Conservation (phyloP, 2,329 filamentous ascomycete genomes). For the Fusarium camptoceras region DNA sequence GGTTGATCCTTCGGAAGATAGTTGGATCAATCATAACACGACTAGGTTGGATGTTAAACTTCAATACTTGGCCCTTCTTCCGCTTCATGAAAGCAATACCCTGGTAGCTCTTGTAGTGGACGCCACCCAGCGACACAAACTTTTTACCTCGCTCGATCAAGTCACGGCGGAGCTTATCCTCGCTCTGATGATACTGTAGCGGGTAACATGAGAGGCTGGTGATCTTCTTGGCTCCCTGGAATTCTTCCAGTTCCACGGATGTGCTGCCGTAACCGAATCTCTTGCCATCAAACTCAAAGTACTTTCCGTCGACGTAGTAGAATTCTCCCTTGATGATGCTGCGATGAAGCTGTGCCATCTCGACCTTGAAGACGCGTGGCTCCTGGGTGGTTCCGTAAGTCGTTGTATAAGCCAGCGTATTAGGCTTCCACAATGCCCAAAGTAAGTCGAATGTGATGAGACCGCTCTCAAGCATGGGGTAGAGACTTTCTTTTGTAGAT, state of each 20-base stretch:
- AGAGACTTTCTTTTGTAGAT: conserved; percentile 79
- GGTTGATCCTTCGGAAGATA: conserved; percentile 84
- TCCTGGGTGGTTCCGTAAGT: conserved; percentile 83
- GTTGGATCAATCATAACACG: conserved; percentile 89
- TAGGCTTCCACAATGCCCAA: conserved; percentile 91
- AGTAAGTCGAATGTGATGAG: conserved; percentile 90
- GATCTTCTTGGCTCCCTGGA: conserved; percentile 86
- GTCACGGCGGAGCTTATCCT: conserved; percentile 70
- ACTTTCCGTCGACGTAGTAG: conserved; percentile 81
- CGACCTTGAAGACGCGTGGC: conserved; percentile 84
- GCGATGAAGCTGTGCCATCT: conserved; percentile 76
- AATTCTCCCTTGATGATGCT: conserved; percentile 78
- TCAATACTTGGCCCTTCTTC: conserved; percentile 71
- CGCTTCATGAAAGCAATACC: conserved; percentile 89
- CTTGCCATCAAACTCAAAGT: conserved; percentile 91
- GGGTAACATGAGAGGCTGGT: conserved; percentile 82
- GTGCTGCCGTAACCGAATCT: conserved; percentile 81
- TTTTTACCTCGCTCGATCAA: conserved; percentile 86
- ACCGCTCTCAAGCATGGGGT: conserved; percentile 82
- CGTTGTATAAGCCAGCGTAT: conserved; percentile 80
- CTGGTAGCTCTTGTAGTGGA: conserved; percentile 85
- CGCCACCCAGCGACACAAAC: conserved; percentile 83
- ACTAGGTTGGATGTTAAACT: conserved; percentile 87
- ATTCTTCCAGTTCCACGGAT: conserved; percentile 75
- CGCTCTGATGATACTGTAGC: conserved; percentile 81